phyloP scores from a whole-genome alignment of 495 filamentous ascomycete species.

The Lindgomyces ingoldianus region DNA sequence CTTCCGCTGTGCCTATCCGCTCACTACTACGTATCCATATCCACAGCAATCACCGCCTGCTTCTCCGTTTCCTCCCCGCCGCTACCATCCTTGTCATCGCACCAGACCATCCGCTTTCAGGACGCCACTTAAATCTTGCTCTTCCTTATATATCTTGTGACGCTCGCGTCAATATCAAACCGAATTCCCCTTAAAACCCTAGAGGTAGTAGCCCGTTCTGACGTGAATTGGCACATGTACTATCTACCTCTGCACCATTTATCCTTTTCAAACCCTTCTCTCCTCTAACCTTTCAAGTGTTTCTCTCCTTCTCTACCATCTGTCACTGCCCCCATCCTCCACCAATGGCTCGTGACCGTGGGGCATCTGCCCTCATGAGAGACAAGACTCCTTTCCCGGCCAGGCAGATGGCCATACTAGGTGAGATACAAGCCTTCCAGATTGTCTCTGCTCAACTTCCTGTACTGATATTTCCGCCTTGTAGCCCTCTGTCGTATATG shows the following conservation, averaged over 20 bases:
- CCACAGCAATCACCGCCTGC: slow-evolving; percentile 34
- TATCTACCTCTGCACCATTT: slow-evolving; percentile 2
- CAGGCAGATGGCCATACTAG: slow-evolving; percentile 35
- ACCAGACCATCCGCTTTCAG: slow-evolving; percentile 31
- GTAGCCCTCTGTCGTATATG: slow-evolving; percentile 90
- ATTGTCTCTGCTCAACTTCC: neutral
- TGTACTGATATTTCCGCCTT: neutral
- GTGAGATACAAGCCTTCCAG: slow-evolving; percentile 17
- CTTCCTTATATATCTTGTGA: slow-evolving; percentile 32
- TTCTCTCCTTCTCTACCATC: neutral
- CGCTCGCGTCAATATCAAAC: slow-evolving; percentile 35
- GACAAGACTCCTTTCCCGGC: slow-evolving; percentile 34
- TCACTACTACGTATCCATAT: slow-evolving; percentile 30
- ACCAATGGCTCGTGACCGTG: slow-evolving; percentile 28
- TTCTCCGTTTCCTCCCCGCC: slow-evolving; percentile 33
- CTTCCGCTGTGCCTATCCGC: slow-evolving; percentile 34
- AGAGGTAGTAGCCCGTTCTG: slow-evolving; percentile 13
- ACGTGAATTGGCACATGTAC: slow-evolving; percentile 10
- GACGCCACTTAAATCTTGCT: slow-evolving; percentile 38
- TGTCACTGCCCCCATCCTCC: neutral
- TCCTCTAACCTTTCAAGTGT: neutral
- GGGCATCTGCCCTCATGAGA: slow-evolving; percentile 20
- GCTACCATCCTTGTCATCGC: slow-evolving; percentile 34
- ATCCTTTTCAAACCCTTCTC: neutral
- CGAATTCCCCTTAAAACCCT: slow-evolving; percentile 23